A percentile compares a stretch with the other conserved stretches of the same genome.
Evolutionary conservation across 495 filamentous ascomycete genomes (phyloP).

Genomic region (Lophiostoma macrostomum): DNA sequence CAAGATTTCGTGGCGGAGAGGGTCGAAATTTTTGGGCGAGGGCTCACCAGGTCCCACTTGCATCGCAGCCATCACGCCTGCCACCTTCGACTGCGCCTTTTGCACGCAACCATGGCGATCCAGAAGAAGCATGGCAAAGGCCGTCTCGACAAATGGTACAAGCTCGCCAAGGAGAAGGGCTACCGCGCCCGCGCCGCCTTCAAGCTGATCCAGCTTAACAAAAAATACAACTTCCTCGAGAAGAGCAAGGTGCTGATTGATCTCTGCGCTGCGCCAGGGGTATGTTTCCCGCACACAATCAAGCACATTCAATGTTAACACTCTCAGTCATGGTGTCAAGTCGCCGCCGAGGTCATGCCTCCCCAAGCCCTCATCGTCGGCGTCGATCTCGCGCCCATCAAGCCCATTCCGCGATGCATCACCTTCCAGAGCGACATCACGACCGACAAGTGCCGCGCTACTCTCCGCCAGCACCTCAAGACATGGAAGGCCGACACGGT

Average conservation of each 20-base stretch:
- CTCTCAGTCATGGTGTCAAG: conserved; percentile 87
- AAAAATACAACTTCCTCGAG: conserved; percentile 96
- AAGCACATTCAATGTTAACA: conserved; percentile 30
- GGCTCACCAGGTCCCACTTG: no score
- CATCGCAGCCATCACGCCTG: no score
- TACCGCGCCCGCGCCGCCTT: conserved; percentile 96
- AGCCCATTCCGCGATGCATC: conserved; percentile 87
- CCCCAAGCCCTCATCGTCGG: conserved; percentile 85
- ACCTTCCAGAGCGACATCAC: conserved; percentile 98
- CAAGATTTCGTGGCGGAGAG: no score
- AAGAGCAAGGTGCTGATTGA: conserved; percentile 94
- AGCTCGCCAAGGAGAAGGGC: conserved; percentile 96
- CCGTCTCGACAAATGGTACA: conserved; percentile 94
- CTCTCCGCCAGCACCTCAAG: conserved; percentile 85
- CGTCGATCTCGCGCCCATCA: conserved; percentile 94
- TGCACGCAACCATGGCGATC: conserved; percentile 71
- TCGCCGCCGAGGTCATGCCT: conserved; percentile 93
- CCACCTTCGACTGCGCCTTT: no score
- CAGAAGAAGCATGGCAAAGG: conserved; percentile 99
- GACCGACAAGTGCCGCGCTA: conserved; percentile 93
- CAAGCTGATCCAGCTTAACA: conserved; percentile 98
- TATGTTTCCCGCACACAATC: conserved; percentile 52
- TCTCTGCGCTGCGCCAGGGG: conserved; percentile 94
- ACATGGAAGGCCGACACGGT: conserved; percentile 97
- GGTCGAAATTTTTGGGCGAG: no score